Base-by-base conservation (phyloP, 2,329 filamentous ascomycete genomes). In the Ophiosphaerella narmari region DNA sequence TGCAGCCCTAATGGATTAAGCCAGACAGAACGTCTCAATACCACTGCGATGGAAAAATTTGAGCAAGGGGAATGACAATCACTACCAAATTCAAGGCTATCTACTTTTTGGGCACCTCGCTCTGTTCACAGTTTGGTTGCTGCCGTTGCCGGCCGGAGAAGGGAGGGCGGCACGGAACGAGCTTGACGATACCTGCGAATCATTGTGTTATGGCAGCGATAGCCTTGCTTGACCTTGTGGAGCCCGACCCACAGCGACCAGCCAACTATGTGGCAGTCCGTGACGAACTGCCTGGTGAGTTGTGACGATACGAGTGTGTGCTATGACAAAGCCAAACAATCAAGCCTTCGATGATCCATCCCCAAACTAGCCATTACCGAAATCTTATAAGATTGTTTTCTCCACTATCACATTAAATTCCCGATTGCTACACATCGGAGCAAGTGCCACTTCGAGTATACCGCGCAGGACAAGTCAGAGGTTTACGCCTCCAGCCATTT, bases 81-180 rank as follows among this genome's bases (percentile, higher is more conserved):
- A 24, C 33, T 37, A 36, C 33, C 35, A 31, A 29, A 39, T 39
- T 29, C n/a, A 16, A 37, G 9, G 24, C n/a, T 37, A 39, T 8
- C 12, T 13, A 9, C 14, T 31, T 21, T 16, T 32, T 12, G 39
- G 9, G 23, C 21, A 39, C 34, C 29, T 51, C 41, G 37, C 38
- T 43, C 43, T 45, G 50, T 38, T 52, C 39, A 47, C 31, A 37
- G 39, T 54, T 52, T 55, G 51, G 53, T 56, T 33, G 43, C 48
- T 41, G 35, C 47, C 54, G 54, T 60, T 55, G 55, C 57, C 57
- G 54, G 45, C 55, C 50, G 52, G 48, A 53, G 47, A 59, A 60
- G 60, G 55, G 54, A 63, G 56, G 52, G 59, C 66, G 66, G 66
- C 62, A 65, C 67, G 66, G 67, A 59, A 56, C 67, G 62, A 57